Evolutionary conservation across 768 basidiomycete species (phyloP).

Genomic region (Candolleomyces efflorescens): DNA sequence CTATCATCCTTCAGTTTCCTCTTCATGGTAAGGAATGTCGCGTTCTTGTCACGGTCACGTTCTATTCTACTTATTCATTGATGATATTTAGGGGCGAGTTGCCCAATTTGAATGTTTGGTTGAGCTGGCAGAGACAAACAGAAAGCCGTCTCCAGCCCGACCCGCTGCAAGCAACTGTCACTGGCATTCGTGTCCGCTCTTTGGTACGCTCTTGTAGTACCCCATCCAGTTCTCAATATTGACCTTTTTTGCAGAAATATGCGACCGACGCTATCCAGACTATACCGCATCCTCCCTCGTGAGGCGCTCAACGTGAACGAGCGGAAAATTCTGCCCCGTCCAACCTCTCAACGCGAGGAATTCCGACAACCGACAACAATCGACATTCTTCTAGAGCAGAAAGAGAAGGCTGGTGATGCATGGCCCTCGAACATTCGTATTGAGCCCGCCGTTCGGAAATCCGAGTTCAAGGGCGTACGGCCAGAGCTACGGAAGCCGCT

Average conservation of each 20-base stretch:
- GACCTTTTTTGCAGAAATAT: slow-evolving; percentile 17
- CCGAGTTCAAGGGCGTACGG: slow-evolving; percentile 32
- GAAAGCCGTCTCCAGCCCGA: not conserved
- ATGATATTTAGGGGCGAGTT: not conserved
- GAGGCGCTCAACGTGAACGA: slow-evolving; percentile 23
- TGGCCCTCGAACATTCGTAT: slow-evolving; percentile 47
- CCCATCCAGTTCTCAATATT: not conserved
- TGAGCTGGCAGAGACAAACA: not conserved
- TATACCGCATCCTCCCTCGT: slow-evolving; percentile 35
- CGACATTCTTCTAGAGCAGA: slow-evolving; percentile 30
- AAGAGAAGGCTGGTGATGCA: slow-evolving; percentile 25
- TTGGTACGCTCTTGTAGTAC: not conserved
- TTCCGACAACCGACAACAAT: slow-evolving; percentile 30
- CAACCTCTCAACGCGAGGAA: slow-evolving; percentile 30
- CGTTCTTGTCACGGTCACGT: no score
- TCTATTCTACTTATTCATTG: no score
- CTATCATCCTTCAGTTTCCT: slow-evolving; percentile 32
- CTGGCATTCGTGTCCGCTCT: not conserved
- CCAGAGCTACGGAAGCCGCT: slow-evolving; percentile 32
- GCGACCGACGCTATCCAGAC: slow-evolving; percentile 30
- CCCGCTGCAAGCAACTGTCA: not conserved
- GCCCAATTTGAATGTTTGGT: not conserved
- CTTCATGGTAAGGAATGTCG: slow-evolving; percentile 16
- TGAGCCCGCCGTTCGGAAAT: slow-evolving; percentile 39
- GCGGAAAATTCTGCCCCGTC: slow-evolving; percentile 27